These are phyloP conservation scores for Stemphylium lycopersici DNA, from an alignment of 2,329 filamentous ascomycete genomes.

Conservation along the genomic window DNA sequence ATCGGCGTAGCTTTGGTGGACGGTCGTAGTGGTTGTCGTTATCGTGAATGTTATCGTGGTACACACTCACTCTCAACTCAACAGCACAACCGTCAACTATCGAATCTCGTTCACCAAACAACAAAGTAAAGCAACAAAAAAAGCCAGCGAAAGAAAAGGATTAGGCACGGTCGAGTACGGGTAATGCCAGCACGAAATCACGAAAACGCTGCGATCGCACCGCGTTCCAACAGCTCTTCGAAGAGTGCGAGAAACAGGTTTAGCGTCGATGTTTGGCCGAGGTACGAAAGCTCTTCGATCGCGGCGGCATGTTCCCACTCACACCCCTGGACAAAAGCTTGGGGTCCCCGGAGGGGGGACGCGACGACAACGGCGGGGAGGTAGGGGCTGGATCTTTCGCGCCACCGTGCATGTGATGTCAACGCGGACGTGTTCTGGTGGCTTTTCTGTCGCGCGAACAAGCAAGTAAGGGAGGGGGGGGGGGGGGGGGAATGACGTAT, in stretches of 20 bases:
- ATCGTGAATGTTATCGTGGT: no score
- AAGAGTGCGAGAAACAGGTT: background rate
- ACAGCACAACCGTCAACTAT: no score
- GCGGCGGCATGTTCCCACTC: background rate
- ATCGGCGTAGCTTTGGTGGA: background rate
- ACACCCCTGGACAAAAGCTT: no score
- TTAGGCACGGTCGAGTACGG: no score
- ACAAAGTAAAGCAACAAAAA: background rate
- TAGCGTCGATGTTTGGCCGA: slow-evolving; percentile 16
- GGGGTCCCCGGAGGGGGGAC: background rate
- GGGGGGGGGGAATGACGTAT: slow-evolving; percentile 14
- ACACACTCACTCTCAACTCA: no score
- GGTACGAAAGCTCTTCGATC: background rate
- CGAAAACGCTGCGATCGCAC: slow-evolving; percentile 4
- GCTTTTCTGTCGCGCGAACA: slow-evolving; percentile 8
- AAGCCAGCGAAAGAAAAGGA: no score
- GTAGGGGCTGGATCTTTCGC: background rate
- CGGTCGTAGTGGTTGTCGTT: no score
- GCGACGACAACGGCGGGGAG: background rate
- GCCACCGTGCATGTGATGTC: background rate
- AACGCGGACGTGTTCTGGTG: slow-evolving; percentile 9
- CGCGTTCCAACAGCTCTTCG: background rate
- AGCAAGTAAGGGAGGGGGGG: slow-evolving; percentile 6
- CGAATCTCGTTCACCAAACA: no score
- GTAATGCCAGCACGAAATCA: background rate